A percentile compares a stretch with the other conserved stretches of the same genome.
These are phyloP conservation scores for Halophytophthora batemanensis DNA, from an alignment of 352 stramenopile species.

Conservation along the genomic window DNA sequence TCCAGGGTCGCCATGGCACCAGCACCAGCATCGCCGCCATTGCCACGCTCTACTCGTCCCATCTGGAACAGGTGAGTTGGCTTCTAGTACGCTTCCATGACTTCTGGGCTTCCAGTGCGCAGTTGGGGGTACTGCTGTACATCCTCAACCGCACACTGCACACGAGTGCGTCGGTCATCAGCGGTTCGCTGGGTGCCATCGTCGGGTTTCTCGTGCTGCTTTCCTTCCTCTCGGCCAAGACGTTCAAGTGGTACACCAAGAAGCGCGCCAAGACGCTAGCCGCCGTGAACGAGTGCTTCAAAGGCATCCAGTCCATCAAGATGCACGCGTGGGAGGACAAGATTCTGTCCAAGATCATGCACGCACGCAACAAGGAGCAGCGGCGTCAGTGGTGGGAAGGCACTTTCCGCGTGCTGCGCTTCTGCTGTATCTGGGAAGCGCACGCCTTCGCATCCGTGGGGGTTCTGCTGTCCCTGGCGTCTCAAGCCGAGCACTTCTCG, in stretches of 20 bases:
- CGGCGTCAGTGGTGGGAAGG: slow-evolving; percentile 20
- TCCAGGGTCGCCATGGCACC: slow-evolving; percentile 22
- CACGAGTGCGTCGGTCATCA: slow-evolving; percentile 24
- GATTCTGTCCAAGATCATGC: slow-evolving; percentile 36
- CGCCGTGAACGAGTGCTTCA: slow-evolving; percentile 37
- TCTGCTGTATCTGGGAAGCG: slow-evolving; percentile 34
- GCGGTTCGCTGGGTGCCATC: slow-evolving; percentile 21
- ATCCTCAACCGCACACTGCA: slow-evolving; percentile 29
- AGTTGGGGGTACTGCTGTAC: slow-evolving; percentile 27
- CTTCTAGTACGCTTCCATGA: slow-evolving; percentile 34
- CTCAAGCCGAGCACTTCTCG: slow-evolving; percentile 23
- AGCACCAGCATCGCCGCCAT: slow-evolving; percentile 34
- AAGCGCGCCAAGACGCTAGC: slow-evolving; percentile 35
- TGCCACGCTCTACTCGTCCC: slow-evolving; percentile 40
- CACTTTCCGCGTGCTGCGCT: slow-evolving; percentile 26
- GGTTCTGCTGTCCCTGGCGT: slow-evolving; percentile 31
- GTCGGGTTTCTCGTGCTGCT: slow-evolving; percentile 25
- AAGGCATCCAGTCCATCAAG: slow-evolving; percentile 41
- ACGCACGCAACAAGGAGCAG: slow-evolving; percentile 28
- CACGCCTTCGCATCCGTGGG: slow-evolving; percentile 30
- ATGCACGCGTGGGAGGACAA: slow-evolving; percentile 45
- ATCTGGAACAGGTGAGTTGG: slow-evolving; percentile 28
- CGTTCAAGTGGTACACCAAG: slow-evolving; percentile 34
- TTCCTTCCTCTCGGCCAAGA: slow-evolving; percentile 16
- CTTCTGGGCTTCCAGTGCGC: slow-evolving; percentile 28